A percentile compares a stretch with the other conserved stretches of the same genome.
Conservation (phyloP, 805 yeast genomes). For the Kazachstania martiniae region DNA sequence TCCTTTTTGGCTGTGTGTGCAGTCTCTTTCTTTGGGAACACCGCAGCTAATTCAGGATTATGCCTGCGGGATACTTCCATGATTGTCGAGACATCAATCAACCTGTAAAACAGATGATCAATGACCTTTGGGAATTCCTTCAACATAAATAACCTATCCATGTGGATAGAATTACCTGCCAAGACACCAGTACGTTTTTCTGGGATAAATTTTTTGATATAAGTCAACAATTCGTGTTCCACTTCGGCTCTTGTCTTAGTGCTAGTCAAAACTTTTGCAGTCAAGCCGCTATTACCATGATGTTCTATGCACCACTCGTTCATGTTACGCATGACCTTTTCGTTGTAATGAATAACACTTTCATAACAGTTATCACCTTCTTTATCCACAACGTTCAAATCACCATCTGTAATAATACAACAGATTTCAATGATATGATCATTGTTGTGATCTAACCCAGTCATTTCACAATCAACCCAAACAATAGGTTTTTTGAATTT, state of each 20-base stretch:
- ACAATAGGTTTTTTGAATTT: conserved; percentile 39
- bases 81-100: conserved; percentile 82
- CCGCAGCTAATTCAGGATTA: conserved; percentile 48
- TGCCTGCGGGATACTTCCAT: conserved; percentile 74
- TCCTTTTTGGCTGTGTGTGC: conserved; percentile 85
- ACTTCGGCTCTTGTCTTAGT: conserved; percentile 47
- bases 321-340: conserved; percentile 58
- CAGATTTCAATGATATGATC: conserved; percentile 89
- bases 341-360: conserved; percentile 63
- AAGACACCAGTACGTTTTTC: conserved; percentile 50
- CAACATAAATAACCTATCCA: conserved; percentile 78
- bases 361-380: conserved; percentile 55
- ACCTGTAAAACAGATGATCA: conserved; percentile 57
- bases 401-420: conserved; percentile 79
- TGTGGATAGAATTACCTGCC: conserved; percentile 88
- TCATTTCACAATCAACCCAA: conserved; percentile 99
- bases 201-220: conserved; percentile 46
- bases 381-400: conserved; percentile 56
- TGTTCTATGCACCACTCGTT: conserved; percentile 79
- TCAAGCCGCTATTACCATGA: conserved; percentile 72
- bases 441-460: conserved; percentile 73
- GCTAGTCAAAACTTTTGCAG: conserved; percentile 53
- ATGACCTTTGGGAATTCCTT: conserved; percentile 70
- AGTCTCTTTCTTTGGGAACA: conserved; percentile 51
- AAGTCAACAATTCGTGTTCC: conserved; percentile 51